Conservation (phyloP, 176 grass and related monocot species). For the Otatea glauca region DNA sequence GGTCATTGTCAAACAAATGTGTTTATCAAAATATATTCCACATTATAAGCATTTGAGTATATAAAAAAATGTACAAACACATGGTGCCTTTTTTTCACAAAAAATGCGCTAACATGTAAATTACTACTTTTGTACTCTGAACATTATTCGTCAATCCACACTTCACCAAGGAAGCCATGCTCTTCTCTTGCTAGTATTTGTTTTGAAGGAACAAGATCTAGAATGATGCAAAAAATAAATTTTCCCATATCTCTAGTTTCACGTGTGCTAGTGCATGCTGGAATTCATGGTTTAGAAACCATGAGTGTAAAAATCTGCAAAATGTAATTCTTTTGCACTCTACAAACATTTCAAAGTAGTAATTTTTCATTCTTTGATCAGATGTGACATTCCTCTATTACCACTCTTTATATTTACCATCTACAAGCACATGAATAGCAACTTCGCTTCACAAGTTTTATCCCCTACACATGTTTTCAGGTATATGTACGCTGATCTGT, state of each 20-base stretch:
- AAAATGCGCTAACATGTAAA: not conserved
- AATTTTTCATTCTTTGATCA: not conserved
- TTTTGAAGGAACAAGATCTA: not conserved
- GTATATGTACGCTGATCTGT: constrained; percentile 80
- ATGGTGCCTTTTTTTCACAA: not conserved
- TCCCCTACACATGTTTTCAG: constrained; percentile 44
- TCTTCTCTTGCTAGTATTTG: not conserved
- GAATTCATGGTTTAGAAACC: not conserved
- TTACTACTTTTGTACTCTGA: not conserved
- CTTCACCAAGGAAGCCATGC: too few relatives aligned
- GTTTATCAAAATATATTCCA: not conserved
- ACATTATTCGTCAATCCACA: not conserved
- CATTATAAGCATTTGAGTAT: not conserved
- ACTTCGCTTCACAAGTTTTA: not conserved
- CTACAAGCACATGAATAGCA: not conserved
- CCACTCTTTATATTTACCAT: not conserved
- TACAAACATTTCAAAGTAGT: not conserved
- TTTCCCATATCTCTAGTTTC: not conserved
- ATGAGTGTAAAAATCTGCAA: not conserved
- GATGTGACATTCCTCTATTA: not conserved
- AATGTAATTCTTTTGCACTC: not conserved
- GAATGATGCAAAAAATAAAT: not conserved
- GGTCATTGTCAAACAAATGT: not conserved
- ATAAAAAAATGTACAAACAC: not conserved
- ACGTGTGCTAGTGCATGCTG: not conserved